phyloP scores from a whole-genome alignment of 768 basidiomycete species.

The Megacollybia marginata region DNA sequence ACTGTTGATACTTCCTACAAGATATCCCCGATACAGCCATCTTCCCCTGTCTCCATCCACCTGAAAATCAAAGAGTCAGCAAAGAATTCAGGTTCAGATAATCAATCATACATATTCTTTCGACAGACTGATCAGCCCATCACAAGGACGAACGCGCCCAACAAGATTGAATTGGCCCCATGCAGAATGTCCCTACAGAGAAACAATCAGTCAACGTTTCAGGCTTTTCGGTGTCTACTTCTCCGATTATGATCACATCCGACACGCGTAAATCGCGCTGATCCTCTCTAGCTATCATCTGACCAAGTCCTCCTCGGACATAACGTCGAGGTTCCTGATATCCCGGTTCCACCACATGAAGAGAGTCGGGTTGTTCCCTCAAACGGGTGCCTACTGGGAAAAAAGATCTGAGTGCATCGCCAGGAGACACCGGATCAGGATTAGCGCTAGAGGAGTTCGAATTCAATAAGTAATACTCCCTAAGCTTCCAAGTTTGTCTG shows the following conservation, averaged over 20 bases:
- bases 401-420: constrained; percentile 57
- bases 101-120: constrained; percentile 69
- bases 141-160: constrained; percentile 73
- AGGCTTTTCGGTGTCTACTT: constrained; percentile 36
- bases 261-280: constrained; percentile 20
- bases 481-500: constrained; percentile 84
- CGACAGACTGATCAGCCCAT: constrained; percentile 74
- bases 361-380: constrained; percentile 37
- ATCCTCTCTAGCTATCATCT: constrained; percentile 9
- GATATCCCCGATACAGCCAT: constrained; percentile 83
- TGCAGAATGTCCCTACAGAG: constrained; percentile 71
- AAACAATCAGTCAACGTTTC: constrained; percentile 3
- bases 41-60: constrained; percentile 66
- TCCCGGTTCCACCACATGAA: constrained; percentile 41
- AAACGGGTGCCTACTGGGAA: constrained; percentile 49
- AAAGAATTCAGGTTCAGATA: not conserved
- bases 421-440: constrained; percentile 37
- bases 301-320: constrained; percentile 14
- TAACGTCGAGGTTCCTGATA: constrained; percentile 22
- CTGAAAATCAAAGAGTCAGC: constrained; percentile 24
- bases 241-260: constrained; percentile 70
- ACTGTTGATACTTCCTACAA: constrained; percentile 62
- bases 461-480: constrained; percentile 57
- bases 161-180: constrained; percentile 84
- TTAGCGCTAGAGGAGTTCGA: constrained; percentile 8